These are phyloP conservation scores for Lyophyllum shimeji DNA, from an alignment of 768 basidiomycete species.

Conservation along the genomic window DNA sequence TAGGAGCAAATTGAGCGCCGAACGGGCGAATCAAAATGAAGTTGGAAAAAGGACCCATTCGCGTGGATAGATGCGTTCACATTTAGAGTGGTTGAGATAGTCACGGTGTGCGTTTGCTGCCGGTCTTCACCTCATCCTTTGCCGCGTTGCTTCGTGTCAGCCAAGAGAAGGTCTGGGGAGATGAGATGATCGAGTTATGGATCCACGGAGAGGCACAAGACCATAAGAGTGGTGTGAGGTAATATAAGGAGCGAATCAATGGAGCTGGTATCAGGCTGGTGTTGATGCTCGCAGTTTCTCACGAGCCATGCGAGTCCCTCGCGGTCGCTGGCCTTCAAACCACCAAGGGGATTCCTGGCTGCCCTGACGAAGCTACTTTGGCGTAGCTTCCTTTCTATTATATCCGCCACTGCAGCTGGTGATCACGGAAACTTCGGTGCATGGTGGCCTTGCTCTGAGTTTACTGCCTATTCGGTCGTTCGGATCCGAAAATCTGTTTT, in stretches of 20 bases:
- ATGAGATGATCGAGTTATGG: not conserved
- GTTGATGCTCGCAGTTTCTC: not conserved
- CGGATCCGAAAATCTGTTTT: not conserved
- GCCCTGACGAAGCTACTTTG: not conserved
- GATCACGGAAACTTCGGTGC: not conserved
- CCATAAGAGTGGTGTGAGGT: not conserved
- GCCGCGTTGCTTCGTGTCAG: not conserved
- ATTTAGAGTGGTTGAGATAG: not conserved
- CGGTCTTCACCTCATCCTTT: not conserved
- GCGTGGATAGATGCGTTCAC: not conserved
- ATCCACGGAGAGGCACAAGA: not conserved
- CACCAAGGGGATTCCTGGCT: not conserved
- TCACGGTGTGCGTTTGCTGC: not conserved
- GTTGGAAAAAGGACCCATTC: not conserved
- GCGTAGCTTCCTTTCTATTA: not conserved
- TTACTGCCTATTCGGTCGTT: not conserved
- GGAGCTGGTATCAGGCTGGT: not conserved
- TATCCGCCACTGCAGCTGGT: not conserved
- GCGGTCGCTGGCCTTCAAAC: not conserved
- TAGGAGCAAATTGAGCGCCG: conserved; percentile 2
- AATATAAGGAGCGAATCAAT: not conserved
- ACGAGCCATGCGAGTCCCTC: not conserved
- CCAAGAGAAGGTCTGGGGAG: not conserved
- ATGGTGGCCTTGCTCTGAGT: not conserved
- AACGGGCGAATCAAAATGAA: not conserved